These are phyloP conservation scores for Skeletonema grethae DNA, from an alignment of 108 stramenopile species.

Conservation along the genomic window DNA sequence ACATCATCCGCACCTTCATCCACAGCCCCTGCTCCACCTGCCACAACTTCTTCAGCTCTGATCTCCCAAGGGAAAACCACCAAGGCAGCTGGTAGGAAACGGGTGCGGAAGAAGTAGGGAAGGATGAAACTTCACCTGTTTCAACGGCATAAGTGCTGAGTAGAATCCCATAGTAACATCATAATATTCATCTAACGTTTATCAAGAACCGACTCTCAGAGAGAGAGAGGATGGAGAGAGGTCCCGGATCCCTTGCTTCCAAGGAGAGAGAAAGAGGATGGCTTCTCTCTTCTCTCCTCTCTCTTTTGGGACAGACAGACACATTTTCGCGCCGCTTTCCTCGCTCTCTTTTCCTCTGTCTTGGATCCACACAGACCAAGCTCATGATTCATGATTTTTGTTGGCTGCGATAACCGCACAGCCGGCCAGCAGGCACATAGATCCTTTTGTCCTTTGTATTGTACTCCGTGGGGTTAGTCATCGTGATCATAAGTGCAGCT, in stretches of 20 bases:
- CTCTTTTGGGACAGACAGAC: too few relatives aligned
- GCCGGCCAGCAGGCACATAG: too few relatives aligned
- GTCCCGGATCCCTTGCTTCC: too few relatives aligned
- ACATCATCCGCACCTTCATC: slow-evolving; percentile 4
- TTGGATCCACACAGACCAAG: background rate
- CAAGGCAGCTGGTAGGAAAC: slow-evolving; percentile 31
- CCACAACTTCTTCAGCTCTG: background rate
- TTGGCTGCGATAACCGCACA: background rate
- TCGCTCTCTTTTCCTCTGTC: background rate
- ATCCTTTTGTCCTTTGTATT: background rate
- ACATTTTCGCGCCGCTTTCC: too few relatives aligned
- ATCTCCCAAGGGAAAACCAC: background rate
- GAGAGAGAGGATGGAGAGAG: too few relatives aligned
- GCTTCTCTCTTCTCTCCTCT: too few relatives aligned
- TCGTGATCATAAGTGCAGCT: background rate
- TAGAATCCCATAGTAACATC: background rate
- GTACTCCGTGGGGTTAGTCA: background rate
- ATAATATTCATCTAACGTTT: too few relatives aligned
- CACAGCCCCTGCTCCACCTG: slow-evolving; percentile 7
- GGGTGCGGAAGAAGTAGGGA: slow-evolving; percentile 21
- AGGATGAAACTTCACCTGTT: background rate
- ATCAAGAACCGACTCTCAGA: too few relatives aligned
- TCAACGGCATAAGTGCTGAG: background rate
- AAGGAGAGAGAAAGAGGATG: too few relatives aligned
- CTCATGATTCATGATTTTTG: background rate